Evolutionary conservation across 805 yeast genomes (phyloP).

Genomic region (Teunomyces funiuensis): DNA sequence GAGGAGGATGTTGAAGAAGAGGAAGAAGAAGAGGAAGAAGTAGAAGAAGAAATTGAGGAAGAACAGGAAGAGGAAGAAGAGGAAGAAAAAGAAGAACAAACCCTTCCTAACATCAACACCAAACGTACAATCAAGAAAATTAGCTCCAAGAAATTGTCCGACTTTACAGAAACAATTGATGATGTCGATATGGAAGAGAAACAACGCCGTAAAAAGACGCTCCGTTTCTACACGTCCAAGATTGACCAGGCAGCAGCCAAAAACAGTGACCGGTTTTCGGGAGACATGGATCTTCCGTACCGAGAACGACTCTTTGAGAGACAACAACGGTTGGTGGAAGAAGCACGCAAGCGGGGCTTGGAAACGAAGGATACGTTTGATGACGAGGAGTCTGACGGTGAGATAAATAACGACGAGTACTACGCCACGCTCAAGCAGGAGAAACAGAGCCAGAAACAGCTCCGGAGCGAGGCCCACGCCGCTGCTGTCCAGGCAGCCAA

Average conservation of each 20-base stretch:
- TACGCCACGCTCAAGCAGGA: slow-evolving; percentile 54
- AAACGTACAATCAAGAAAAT: slow-evolving; percentile 50
- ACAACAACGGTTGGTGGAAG: slow-evolving; percentile 81
- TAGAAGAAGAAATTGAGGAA: slow-evolving; percentile 20
- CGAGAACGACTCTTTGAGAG: slow-evolving; percentile 87
- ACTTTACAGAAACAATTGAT: slow-evolving; percentile 72
- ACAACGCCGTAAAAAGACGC: slow-evolving; percentile 70
- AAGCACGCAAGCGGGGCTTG: slow-evolving; percentile 81
- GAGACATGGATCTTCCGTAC: slow-evolving; percentile 91
- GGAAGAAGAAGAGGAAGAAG: slow-evolving; percentile 20
- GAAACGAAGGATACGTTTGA: slow-evolving; percentile 56
- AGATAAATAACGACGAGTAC: slow-evolving; percentile 54
- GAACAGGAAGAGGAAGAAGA: slow-evolving; percentile 15
- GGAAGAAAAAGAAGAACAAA: slow-evolving; percentile 20
- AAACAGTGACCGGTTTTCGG: slow-evolving; percentile 59
- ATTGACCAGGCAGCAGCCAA: slow-evolving; percentile 81
- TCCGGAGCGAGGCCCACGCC: slow-evolving; percentile 63
- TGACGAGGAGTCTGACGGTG: slow-evolving; percentile 53
- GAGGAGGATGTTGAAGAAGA: slow-evolving; percentile 18
- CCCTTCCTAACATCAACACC: slow-evolving; percentile 35
- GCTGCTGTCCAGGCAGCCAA: slow-evolving; percentile 76
- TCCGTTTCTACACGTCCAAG: slow-evolving; percentile 95
- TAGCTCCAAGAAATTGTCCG: slow-evolving; percentile 33
- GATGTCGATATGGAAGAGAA: slow-evolving; percentile 88
- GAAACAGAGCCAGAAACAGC: slow-evolving; percentile 48